Base-by-base conservation (phyloP, 192 early-diverging fungal genomes). In the Backusella circina region DNA sequence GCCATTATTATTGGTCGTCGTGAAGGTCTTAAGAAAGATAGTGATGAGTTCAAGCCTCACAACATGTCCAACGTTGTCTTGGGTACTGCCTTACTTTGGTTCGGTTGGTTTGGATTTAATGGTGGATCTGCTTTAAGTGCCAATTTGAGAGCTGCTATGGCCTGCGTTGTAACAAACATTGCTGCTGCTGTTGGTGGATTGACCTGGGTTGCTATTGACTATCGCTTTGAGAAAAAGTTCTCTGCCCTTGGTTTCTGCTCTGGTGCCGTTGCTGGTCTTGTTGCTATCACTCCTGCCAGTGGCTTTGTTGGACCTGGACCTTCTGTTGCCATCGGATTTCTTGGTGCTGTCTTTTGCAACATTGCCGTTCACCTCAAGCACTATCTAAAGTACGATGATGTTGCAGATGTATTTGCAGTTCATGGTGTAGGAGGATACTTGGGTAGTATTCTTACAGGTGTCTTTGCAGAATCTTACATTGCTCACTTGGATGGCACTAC, bases 211-310 rank as follows among this genome's bases (percentile, higher is more conserved):
- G 64, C 90, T 13, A 79, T 92, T 26, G 95, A 97, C 80, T 95
- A 92, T 79, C 87, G 89, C 79, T 85, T 90, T 69, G 93, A 91
- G 26, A 86, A 84, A 65, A 95, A 95, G 83, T 87, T 97, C 28
- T 97, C 96, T 10, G 93, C 90, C 44, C 86, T 99, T 65, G 95
- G 93, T 23, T 97, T 95, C 83, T 99, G 97, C 84, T 96, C 95
- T 15, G 97, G 97, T 65, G 96, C 93, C 15, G 90, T 99, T 28
- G 88, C 95, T 36, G 98, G 94, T 15, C 79, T 99, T 36, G 98
- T 97, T 6, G 91, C 94, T 31, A 96, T 98, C 71, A 98, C 98
- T 8, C 96, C 98, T 0, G 95, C 86, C 35, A 90, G 94, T 18
- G 98, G 96, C 9, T 98, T 88, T 76, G 95, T 99, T 44, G 85